These are phyloP conservation scores for Echeveria elegans DNA, from an alignment of 164 flowering plant species.

Conservation along the genomic window DNA sequence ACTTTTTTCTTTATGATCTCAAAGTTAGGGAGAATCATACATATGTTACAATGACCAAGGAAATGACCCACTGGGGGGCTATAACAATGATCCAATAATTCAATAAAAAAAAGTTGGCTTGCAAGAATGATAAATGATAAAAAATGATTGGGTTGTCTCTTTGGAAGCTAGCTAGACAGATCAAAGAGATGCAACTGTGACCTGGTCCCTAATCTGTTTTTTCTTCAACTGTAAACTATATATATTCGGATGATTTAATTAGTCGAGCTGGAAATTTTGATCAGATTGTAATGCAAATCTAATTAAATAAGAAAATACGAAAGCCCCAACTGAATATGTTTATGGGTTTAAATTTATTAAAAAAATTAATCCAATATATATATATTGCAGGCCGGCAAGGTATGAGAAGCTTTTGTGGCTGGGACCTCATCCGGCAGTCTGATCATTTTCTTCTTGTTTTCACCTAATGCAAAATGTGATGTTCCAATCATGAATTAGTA, in stretches of 20 bases:
- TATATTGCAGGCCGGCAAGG: neutral
- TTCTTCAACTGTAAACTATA: too few species aligned
- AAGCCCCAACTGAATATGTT: too few species aligned
- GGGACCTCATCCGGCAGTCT: conserved; percentile 5
- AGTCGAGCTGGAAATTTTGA: too few species aligned
- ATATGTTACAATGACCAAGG: neutral
- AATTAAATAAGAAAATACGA: too few species aligned
- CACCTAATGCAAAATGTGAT: neutral
- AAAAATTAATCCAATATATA: too few species aligned
- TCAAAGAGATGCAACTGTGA: neutral
- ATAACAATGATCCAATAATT: neutral
- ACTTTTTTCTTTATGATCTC: neutral
- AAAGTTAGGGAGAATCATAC: neutral
- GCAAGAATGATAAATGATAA: neutral
- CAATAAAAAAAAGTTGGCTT: neutral
- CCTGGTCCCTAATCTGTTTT: neutral
- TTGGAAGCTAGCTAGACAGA: neutral
- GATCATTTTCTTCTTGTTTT: conserved; percentile 1
- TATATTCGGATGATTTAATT: too few species aligned
- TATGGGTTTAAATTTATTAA: too few species aligned
- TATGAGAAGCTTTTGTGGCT: neutral
- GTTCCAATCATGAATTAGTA: neutral
- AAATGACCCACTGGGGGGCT: neutral
- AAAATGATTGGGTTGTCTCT: neutral
- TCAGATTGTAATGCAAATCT: too few species aligned